Evolutionary conservation across 768 basidiomycete genomes (phyloP), one percentile per base, ranked within the genome.

Genomic region (Podaxis sp.): DNA sequence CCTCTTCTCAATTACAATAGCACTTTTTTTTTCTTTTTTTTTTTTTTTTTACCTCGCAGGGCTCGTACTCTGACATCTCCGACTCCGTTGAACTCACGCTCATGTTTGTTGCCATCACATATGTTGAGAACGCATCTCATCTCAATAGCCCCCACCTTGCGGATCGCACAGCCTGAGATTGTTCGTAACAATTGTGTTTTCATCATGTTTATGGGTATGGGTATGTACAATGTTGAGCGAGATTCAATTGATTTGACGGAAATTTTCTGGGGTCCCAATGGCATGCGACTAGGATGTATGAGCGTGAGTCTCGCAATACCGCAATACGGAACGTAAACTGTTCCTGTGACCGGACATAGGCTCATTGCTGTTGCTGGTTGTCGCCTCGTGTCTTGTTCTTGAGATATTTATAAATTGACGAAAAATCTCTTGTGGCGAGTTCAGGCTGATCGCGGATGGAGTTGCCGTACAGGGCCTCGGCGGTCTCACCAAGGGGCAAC

Each of bases 351-450:
- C 56, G 27, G 53, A 61, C 36, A 61, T 61, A 37, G 42, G 55
- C 61, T n/a, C 61, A 40, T 46, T 52, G 42, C 57, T 53, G 55
- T 44, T 48, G 37, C 46, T 57, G 46, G 44, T 27, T 37, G 55
- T n/a, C 27, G 66, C 66, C 50, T 65, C 65, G 54, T 55, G 62
- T 13, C 68, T 67, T 4, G 40, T 23, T 40, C 66, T 77, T 66
- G 59, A 94, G 74, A 70, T 85, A 87, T 53, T 77, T 74, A 71
- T 92, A 95, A 25, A 95, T 86, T 11, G 86, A 85, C 37, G 90
- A 93, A 68, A 95, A 95, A 66, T 95, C 93, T 66, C 86, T 88
- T 52, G 69, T 77, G 1, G 78, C 84, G 21, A 92, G 76, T 54
- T 83, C 88, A 1, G 87, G 85, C 27, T 81, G 76, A 51, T 75